Base-by-base conservation (phyloP, 768 basidiomycete species). In the Lactifluus subvellereus region DNA sequence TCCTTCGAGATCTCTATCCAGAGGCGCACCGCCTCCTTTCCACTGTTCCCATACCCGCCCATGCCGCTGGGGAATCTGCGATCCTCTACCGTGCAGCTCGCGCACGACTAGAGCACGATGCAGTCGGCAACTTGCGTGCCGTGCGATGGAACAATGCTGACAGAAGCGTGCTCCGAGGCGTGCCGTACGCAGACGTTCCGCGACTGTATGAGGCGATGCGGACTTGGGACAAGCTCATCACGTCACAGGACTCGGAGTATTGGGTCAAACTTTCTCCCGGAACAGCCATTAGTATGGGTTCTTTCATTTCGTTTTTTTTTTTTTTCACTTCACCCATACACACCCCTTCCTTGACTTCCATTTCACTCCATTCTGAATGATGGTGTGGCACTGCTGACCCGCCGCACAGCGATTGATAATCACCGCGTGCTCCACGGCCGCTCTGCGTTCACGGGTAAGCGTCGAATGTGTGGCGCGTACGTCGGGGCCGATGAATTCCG, bases 101-200 rank as follows among this genome's bases (percentile, higher is more conserved):
- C 69, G 89, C 94, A 0, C 82, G 89, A 0, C 77, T 98, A 5
- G 75, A 80, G 16, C 89, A 92, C 71, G 87, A 93, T 57, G 68
- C 73, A 2, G 57, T 78, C 13, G 84, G 82, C 2, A 82, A 87
- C 64, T 78, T 98, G 0, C 73, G 78, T 4, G 88, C 91, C 64
- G 87, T 98, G 38, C 76, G 95, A 57, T 98, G 94, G 91, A 98
- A 98, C 70, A 95, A 93, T 65, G 89, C 94, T 67, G 95, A 98
- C 72, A 78, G 96, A 56, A 94, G 91, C 61, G 88, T 87, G 3
- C 82, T 98, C 78, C 82, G 77, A 64, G 76, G 80, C 65, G 66
- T 92, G 65, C 75, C 77, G 16, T 76, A 85, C 0, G 78, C 79
- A 8, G 69, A 82, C 63, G 84, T 98, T 10, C 89, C 37, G 37